Evolutionary conservation across 1,284 basidiomycete genomes (phyloP), one percentile per base, ranked within the genome.

Genomic region (Stereum hirsutum): DNA sequence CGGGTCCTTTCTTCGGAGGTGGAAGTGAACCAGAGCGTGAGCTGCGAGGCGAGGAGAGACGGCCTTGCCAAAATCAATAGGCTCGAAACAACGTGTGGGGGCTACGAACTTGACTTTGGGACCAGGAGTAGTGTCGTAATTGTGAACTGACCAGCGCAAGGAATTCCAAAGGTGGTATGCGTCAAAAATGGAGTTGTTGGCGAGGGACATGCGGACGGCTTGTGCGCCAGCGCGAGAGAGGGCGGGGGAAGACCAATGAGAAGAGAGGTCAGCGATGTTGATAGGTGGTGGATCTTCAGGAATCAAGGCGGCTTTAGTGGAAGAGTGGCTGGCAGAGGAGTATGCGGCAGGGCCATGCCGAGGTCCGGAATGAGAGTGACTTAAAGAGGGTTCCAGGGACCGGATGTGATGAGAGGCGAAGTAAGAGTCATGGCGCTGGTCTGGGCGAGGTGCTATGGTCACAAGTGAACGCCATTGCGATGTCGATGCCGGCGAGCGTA

Each of bases 1-100:
- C 2, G 59, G 45, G 42, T 69, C 57, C 0, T 77, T 72, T 6
- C 61, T 50, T 37, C 79, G 75, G 12, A 86, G 51, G 28, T 85
- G 66, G 26, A 68, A 68, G 44, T 88, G 84, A 10, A 88, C 51
- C 31, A 88, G 64, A 19, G 68, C 61, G 49, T 88, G 83, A 0
- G 74, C 68, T 14, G 77, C 61, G 2, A 86, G 63, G 17, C 74
- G 74, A 3, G 74, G 69, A 12, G 81, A 73, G 11, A 82, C 59
- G 1, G 66, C 57, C 28, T 58, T 58, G 33, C 66, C 65, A 49
- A 81, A 78, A 15, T 69, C 58, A 31, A 79, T 66, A 4, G 70
- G 67, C 11, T 59, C 48, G 26, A 57, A 53, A 1, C 42, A 41
- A 4, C 52, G 25, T 14, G 27, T 42, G 8, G 50, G 47, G 3